These are phyloP conservation scores for Typha latifolia DNA, from an alignment of 176 grass and related monocot species.

Conservation along the genomic window DNA sequence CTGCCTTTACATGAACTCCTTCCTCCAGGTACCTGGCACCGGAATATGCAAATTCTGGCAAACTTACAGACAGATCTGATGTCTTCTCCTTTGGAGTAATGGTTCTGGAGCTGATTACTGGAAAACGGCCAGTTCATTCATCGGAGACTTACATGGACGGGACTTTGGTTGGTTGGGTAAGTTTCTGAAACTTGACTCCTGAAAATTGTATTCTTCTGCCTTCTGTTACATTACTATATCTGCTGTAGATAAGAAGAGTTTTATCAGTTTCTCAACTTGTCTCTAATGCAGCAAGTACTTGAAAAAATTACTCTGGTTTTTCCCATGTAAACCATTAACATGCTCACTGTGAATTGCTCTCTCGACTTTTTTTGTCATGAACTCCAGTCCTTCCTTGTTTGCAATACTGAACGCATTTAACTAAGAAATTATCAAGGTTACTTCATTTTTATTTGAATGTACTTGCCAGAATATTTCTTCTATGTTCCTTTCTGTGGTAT, in stretches of 20 bases:
- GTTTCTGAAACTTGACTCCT: not conserved
- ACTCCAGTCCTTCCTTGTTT: no score
- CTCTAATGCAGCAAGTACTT: not conserved
- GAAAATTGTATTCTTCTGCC: not conserved
- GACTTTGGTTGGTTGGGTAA: slow-evolving; percentile 62
- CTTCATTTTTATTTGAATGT: no score
- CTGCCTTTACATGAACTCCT: not conserved
- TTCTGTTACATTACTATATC: not conserved
- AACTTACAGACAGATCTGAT: slow-evolving; percentile 63
- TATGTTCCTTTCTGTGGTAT: not conserved
- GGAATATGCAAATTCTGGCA: slow-evolving; percentile 67
- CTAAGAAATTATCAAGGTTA: no score
- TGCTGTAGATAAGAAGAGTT: not conserved
- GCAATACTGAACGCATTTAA: no score
- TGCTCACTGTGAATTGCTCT: no score
- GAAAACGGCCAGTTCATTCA: slow-evolving; percentile 48
- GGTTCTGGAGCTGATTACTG: slow-evolving; percentile 76
- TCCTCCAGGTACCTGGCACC: slow-evolving; percentile 71
- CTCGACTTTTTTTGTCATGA: no score
- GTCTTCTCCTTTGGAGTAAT: slow-evolving; percentile 87
- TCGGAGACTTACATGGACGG: slow-evolving; percentile 24
- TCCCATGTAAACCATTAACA: not conserved
- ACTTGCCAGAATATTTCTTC: no score
- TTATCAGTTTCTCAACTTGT: not conserved
- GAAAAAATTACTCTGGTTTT: not conserved